Base-by-base conservation (phyloP, 306 rosid species). In the Elaeagnus macrophylla region DNA sequence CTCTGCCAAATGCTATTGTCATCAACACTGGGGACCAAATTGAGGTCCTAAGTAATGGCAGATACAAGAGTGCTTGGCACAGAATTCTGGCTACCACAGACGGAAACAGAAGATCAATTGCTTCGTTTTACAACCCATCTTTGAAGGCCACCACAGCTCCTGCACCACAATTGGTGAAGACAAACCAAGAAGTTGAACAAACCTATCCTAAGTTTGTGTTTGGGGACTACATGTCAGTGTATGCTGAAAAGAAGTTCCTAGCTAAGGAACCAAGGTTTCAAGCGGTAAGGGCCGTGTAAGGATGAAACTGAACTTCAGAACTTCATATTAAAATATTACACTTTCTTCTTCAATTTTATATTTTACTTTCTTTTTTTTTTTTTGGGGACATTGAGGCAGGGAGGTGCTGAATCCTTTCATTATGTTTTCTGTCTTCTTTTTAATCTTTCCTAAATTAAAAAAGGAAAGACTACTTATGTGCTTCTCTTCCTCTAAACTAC, bases 1-100 rank as follows among this genome's bases (percentile, higher is more conserved):
- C 95, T 17, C 12, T 87, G 62, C 77, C 62, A 43, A 91, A 86
- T 56, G 77, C 99, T 47, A 91, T 91, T 35, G 96, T 91, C 51
- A 82, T 91, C 66, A 91, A 91, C 82, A 82, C 87, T 1, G 99
- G 99, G n/a, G 99, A 91, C 71, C 99, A 91, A 78, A 80, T 91
- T 68, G 99, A 91, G 80, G 99, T 87, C 38, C 79, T 91, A 10
- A 86, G 83, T 81, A 91, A 86, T 75, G 99, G 99, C 9, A 66
- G 66, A 43, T 91, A 87, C 79, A 91, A 87, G 79, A 91, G 99
- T 64, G 89, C 82, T 47, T 87, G 96, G 96, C 99, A 91, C 70
- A 66, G 84, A 70, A 83, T 91, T 75, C 42, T 84, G 79, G 84
- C 77, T 49, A 43, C 58, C 17, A 61, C 83, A 7, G 71, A 69